Base-by-base conservation (phyloP, 2,329 filamentous ascomycete genomes). In the Epichloe uncinata region DNA sequence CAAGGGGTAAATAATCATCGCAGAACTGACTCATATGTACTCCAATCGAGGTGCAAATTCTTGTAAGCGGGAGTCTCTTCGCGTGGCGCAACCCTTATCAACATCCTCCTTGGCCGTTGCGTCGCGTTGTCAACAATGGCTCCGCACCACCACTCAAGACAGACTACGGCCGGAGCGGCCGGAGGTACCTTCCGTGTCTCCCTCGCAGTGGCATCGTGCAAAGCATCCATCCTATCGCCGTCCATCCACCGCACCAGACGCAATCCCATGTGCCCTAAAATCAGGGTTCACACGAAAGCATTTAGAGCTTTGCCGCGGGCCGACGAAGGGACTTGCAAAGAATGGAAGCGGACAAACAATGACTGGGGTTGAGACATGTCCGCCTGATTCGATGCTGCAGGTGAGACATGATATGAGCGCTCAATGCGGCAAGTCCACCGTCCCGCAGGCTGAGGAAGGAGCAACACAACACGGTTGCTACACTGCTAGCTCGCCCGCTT, bases 401-500 rank as follows among this genome's bases (percentile, higher is more conserved):
- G 20, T 43, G 13, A 43, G 42, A 43, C 42, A 43, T 43, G n/a
- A n/a, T n/a, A 22, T 13, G 18, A 13, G 22, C 26, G 22, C 26
- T 30, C 26, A 43, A 33, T 43, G 42, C 42, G 42, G 38, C 38
- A 42, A 42, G 38, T 8, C 38, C n/a, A n/a, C n/a, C n/a, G n/a
- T n/a, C n/a, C n/a, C n/a, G n/a, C n/a, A 22, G 11, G 35, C 38
- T 6, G n/a, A 42, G 38, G 13, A 20, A 18, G 8, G 8, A 16
- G 42, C 15, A 6, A 7, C 20, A 8, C 0, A 26, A 7, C 22
- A 26, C 22, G 6, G 22, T 7, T 7, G 22, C 22, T 26, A 16
- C 37, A 42, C 35, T 26, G 47, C 42, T 52, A 41, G 8, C 47
- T 45, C 15, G 46, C 41, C 48, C 48, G 47, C 22, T 15, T 42